A percentile compares a stretch with the other conserved stretches of the same genome.
Conservation (phyloP, 2,329 filamentous ascomycete genomes). For the Aspergillus proliferans region DNA sequence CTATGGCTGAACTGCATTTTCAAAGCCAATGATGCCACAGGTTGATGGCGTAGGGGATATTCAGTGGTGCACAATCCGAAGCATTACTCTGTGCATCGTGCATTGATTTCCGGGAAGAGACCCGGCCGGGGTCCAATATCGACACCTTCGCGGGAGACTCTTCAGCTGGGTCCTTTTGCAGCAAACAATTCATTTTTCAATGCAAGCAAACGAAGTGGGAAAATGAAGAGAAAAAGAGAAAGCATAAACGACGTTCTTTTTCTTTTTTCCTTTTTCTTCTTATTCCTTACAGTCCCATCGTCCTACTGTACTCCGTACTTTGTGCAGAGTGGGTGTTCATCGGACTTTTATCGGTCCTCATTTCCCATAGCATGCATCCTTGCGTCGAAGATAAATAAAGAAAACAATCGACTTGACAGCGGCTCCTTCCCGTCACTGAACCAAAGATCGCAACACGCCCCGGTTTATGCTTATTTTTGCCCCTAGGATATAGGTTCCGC, state of each 20-base stretch:
- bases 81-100: too few species aligned
- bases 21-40: not conserved
- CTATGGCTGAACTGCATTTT: not conserved
- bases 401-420: conserved; percentile 8
- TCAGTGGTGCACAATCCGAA: too few species aligned
- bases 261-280: conserved; percentile 3
- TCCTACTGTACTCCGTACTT: conserved; percentile 11
- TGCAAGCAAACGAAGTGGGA: not conserved
- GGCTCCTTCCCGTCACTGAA: conserved; percentile 16
- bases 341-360: conserved; percentile 11
- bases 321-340: conserved; percentile 19
- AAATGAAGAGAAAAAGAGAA: not conserved
- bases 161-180: not conserved
- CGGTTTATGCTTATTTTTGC: conserved; percentile 20
- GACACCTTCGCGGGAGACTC: not conserved
- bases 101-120: not conserved
- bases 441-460: conserved; percentile 17
- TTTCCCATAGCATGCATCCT: not conserved
- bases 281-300: not conserved
- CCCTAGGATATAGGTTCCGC: conserved; percentile 8
- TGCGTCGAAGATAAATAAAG: not conserved
- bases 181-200: not conserved
- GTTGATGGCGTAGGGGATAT: not conserved
- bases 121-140: not conserved
- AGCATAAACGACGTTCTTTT: not conserved